These are phyloP conservation scores for Tephrocybe sp. DNA, from an alignment of 768 basidiomycete species.

Conservation along the genomic window DNA sequence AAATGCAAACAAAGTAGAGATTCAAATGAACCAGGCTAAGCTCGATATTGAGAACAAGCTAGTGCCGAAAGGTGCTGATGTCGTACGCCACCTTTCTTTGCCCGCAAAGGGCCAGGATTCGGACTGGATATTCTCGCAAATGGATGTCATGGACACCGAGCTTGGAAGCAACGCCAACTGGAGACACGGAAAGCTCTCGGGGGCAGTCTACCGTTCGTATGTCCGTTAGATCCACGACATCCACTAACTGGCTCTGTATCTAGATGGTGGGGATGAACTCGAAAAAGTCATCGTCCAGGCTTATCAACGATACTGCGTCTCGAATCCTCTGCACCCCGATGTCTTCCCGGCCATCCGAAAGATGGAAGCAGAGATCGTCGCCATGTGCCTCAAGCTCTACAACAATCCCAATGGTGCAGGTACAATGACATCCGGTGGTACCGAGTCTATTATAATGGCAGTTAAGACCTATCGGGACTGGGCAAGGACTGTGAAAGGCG, in stretches of 20 bases:
- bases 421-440: conserved; percentile 93
- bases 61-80: conserved; percentile 59
- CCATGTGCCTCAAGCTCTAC: conserved; percentile 85
- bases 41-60: conserved; percentile 67
- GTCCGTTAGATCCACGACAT: conserved; percentile 1
- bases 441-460: conserved; percentile 95
- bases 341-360: conserved; percentile 91
- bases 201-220: conserved; percentile 80
- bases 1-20: conserved; percentile 56
- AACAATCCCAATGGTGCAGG: conserved; percentile 86
- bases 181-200: conserved; percentile 74
- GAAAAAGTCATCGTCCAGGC: conserved; percentile 78
- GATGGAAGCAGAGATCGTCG: conserved; percentile 96
- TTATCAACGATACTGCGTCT: conserved; percentile 78
- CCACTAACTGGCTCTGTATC: not conserved
- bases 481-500: conserved; percentile 82
- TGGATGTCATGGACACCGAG: conserved; percentile 77
- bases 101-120: conserved; percentile 62
- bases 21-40: conserved; percentile 65
- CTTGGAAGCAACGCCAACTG: conserved; percentile 50
- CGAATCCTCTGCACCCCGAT: conserved; percentile 91
- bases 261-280: conserved; percentile 84
- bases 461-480: conserved; percentile 94
- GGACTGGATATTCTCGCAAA: conserved; percentile 77
- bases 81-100: conserved; percentile 65